phyloP scores from a whole-genome alignment of 495 filamentous ascomycete species.

The Lasiosphaeria hispida region DNA sequence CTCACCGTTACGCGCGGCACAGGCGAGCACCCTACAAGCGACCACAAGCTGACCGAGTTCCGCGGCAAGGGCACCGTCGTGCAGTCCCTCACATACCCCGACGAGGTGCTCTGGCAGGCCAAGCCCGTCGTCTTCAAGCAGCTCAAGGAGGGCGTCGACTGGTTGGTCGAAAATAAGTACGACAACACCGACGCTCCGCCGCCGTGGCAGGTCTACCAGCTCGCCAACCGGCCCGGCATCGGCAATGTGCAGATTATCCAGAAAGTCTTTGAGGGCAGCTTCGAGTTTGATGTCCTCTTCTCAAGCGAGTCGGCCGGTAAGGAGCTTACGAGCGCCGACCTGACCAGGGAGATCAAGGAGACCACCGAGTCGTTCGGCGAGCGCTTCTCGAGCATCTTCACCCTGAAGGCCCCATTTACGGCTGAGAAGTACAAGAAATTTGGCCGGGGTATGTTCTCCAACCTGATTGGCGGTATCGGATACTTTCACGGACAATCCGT shows the following conservation, averaged over 20 bases:
- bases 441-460: slow-evolving; percentile 87
- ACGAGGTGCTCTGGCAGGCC: slow-evolving; percentile 77
- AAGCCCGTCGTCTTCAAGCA: slow-evolving; percentile 77
- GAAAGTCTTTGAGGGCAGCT: slow-evolving; percentile 86
- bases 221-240: slow-evolving; percentile 61
- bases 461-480: slow-evolving; percentile 90
- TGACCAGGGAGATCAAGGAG: slow-evolving; percentile 67
- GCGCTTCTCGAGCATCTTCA: slow-evolving; percentile 70
- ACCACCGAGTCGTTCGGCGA: slow-evolving; percentile 66
- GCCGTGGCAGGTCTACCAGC: slow-evolving; percentile 79
- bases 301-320: slow-evolving; percentile 72
- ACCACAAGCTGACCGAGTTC: slow-evolving; percentile 55
- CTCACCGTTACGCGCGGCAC: slow-evolving; percentile 72
- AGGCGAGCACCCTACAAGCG: slow-evolving; percentile 61
- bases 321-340: slow-evolving; percentile 56
- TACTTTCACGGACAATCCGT: slow-evolving; percentile 87
- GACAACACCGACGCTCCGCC: slow-evolving; percentile 73
- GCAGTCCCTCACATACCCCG: slow-evolving; percentile 62
- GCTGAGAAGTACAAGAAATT: slow-evolving; percentile 72
- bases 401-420: slow-evolving; percentile 73
- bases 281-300: slow-evolving; percentile 93
- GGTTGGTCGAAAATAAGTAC: slow-evolving; percentile 61
- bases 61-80: slow-evolving; percentile 71
- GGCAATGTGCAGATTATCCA: slow-evolving; percentile 91
- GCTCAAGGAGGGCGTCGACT: slow-evolving; percentile 74